phyloP scores from a whole-genome alignment of 208 protist species.

The Acanthamoeba healyi region DNA sequence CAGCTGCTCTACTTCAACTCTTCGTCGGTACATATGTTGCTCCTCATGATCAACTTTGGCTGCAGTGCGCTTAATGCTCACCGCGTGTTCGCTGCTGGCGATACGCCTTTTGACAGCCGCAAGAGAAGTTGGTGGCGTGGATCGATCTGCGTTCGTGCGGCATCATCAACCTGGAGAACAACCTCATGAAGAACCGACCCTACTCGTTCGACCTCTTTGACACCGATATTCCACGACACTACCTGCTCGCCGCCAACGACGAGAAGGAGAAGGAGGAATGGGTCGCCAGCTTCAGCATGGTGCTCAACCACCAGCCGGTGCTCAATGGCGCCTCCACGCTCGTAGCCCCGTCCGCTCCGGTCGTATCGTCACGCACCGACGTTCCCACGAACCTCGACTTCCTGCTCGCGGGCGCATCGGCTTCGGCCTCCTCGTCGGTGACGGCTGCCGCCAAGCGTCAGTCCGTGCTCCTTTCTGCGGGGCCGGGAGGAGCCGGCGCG shows the following conservation, averaged over 20 bases:
- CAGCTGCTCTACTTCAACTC: conserved; percentile 65
- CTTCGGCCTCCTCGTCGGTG: neutral
- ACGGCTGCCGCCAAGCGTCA: neutral
- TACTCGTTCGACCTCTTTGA: conserved; percentile 61
- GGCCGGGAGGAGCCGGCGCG: neutral
- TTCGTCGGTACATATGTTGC: neutral
- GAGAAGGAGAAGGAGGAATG: conserved; percentile 67
- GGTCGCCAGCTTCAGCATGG: conserved; percentile 67
- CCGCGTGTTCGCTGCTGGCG: neutral
- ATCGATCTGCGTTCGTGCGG: conserved; percentile 34
- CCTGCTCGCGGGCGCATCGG: neutral
- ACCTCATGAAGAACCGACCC: conserved; percentile 51
- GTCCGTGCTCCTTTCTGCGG: neutral
- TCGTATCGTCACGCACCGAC: neutral
- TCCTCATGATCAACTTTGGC: no score
- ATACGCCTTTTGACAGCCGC: neutral
- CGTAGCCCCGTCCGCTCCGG: neutral
- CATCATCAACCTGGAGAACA: conserved; percentile 57
- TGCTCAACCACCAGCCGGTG: conserved; percentile 30
- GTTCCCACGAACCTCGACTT: neutral
- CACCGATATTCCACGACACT: conserved; percentile 35
- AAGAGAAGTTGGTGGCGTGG: conserved; percentile 57
- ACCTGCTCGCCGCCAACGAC: conserved; percentile 55
- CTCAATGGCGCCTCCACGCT: neutral
- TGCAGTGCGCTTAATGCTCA: neutral